Base-by-base conservation (phyloP, 306 rosid species). In the Inga leiocalycina region DNA sequence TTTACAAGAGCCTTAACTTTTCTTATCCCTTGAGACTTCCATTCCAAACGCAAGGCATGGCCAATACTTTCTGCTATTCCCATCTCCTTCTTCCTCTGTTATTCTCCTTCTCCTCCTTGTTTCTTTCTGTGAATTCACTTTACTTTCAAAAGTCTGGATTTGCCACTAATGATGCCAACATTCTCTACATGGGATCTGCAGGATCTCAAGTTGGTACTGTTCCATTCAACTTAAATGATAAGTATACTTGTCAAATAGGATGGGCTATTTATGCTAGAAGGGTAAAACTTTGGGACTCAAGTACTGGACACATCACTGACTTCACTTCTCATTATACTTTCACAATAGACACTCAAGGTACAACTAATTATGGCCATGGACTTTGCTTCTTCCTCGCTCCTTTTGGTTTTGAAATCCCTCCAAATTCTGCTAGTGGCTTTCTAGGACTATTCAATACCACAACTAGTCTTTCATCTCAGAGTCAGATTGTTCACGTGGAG, bases 131-230 rank as follows among this genome's bases (percentile, higher is more conserved):
- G 3, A 16, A 71, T 69, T 84, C 91, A 44, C 57, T 89, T 52
- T 2, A 69, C 15, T 81, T 89, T 71, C 15, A 82, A 13, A 35
- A 73, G 15, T 19, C 46, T 11, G 22, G 59, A 11, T 84, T 89
- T 41, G 75, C 17, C 15, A 24, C 88, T 1, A 44, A 24, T n/a
- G 46, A 67, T 12, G 12, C 34, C 1, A 46, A 77, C 74, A 79
- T 89, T 59, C 34, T 79, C 14, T 89, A 82, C 78, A 83, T 57
- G 41, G 91, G 88, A 79, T 80, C 86, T 76, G 89, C 89, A 66
- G 83, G 14, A 56, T 48, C 80, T 51, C 27, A 27, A 0, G 65
- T 22, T 27, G 85, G 88, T 35, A 34, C 16, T 22, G 68, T 82
- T 39, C 51, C 72, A 0, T 81, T 81, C 0, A 88, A 79, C 57